Evolutionary conservation across 192 early-diverging fungal species (phyloP).

Genomic region (Gaertneriomyces sp.): DNA sequence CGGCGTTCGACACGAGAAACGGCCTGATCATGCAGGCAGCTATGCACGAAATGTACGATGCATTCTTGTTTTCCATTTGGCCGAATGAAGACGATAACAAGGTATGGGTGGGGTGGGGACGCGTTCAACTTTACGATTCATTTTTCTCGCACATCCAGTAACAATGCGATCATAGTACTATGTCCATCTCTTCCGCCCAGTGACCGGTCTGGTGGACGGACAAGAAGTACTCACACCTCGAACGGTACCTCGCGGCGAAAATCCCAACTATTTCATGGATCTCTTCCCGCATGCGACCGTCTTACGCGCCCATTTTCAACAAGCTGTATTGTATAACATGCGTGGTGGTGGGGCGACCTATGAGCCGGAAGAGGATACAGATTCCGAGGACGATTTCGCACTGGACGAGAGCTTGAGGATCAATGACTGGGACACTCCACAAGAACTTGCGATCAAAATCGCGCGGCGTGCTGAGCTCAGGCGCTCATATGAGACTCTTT

Average conservation of each 20-base stretch:
- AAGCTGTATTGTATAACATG: conserved; percentile 11
- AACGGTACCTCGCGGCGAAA: not conserved
- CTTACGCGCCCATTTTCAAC: conserved; percentile 10
- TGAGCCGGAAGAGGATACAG: not conserved
- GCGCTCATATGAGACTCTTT: conserved; percentile 2
- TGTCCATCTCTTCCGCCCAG: conserved; percentile 13
- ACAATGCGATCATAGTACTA: not conserved
- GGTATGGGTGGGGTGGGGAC: not conserved
- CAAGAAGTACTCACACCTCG: conserved; percentile 4
- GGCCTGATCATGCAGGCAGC: conserved; percentile 9
- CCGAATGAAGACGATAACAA: conserved; percentile 3
- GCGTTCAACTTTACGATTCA: not conserved
- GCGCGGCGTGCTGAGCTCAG: conserved; percentile 7
- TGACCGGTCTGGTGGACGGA: conserved; percentile 9
- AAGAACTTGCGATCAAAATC: not conserved
- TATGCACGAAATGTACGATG: conserved; percentile 6
- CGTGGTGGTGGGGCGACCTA: conserved; percentile 1
- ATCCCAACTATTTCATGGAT: conserved; percentile 8
- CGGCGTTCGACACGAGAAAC: conserved; percentile 7
- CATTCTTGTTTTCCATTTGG: conserved; percentile 22
- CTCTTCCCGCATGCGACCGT: conserved; percentile 11
- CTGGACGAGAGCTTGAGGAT: not conserved
- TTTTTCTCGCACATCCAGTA: not conserved
- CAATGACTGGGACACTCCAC: not conserved
- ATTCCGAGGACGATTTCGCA: conserved; percentile 9